Evolutionary conservation across 192 early-diverging fungal species (phyloP).

Genomic region (Entomortierella beljakovae): DNA sequence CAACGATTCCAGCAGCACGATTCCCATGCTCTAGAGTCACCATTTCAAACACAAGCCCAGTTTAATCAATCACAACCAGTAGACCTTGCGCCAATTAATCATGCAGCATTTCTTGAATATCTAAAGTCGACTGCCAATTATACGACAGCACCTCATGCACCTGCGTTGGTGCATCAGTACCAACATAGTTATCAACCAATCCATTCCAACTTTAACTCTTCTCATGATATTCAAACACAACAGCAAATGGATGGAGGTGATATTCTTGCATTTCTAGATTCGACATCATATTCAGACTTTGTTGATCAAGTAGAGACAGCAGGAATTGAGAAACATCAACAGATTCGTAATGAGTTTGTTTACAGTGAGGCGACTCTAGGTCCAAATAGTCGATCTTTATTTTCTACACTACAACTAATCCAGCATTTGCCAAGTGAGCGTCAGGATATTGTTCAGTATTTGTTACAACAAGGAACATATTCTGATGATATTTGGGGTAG

Average conservation of each 20-base stretch:
- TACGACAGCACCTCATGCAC: conserved; percentile 1
- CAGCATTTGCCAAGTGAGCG: conserved; percentile 48
- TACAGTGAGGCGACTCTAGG: conserved; percentile 18
- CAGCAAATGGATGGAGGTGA: conserved; percentile 38
- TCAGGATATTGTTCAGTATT: conserved; percentile 49
- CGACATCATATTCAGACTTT: conserved; percentile 37
- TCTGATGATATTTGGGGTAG: conserved; percentile 31
- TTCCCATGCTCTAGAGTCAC: neutral
- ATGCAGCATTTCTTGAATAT: conserved; percentile 47
- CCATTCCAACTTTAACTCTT: neutral
- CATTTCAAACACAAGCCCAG: conserved; percentile 22
- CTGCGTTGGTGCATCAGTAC: neutral
- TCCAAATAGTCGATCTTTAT: neutral
- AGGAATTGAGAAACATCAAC: conserved; percentile 34
- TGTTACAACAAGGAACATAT: conserved; percentile 45
- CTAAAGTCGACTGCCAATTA: conserved; percentile 31
- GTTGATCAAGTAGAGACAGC: conserved; percentile 35
- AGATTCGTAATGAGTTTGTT: conserved; percentile 32
- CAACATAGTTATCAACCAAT: neutral
- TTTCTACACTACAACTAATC: conserved; percentile 31
- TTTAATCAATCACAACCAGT: conserved; percentile 33
- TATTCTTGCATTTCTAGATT: conserved; percentile 27
- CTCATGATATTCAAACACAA: no score
- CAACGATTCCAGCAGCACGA: neutral
- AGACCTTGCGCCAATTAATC: conserved; percentile 48